Evolutionary conservation across 2,329 filamentous ascomycete species (phyloP), one percentile per base, ranked within the genome.

Genomic region (Apiospora marii): DNA sequence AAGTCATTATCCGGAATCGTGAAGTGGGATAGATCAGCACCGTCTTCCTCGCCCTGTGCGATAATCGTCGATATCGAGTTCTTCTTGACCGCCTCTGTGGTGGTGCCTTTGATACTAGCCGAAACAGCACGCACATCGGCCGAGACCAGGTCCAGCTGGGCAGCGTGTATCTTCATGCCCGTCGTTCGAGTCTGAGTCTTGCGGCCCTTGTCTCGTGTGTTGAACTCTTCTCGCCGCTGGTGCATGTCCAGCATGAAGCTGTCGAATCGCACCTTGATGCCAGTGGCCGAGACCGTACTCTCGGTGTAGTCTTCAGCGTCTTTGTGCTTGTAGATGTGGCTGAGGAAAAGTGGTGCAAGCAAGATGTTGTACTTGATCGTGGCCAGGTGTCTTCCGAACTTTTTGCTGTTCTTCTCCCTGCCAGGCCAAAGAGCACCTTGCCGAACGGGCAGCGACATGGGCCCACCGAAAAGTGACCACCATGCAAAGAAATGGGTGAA

Each of bases 401-500:
- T 99, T 85, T 99, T 99, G 86, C 94, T 98, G 67, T 94, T 96
- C 86, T 98, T 98, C 77, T 98, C 96, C 34, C 95, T 89, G 0
- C 94, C 95, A 7, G 95, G 96, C 91, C 95, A 99, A 3, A 99
- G 87, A 67, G 90, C 89, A 22, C 96, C 96, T 84, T 99, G 97
- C 0, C 96, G 94, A 72, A 99, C 93, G 14, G 96, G 97, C 41
- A 99, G 87, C 14, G 96, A 97, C 92, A 98, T 95, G 12, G 96
- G 93, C 1, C 96, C 95, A 12, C 95, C 95, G 82, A 99, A 99
- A 76, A 98, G 91, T 0, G 93, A 96, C 95, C 95, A 98, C 96
- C 96, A 99, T 72, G 92, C 91, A 84, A 95, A 98, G 86, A 99
- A 99, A 81, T 99, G 96, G 0, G 96, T 98, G 81, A 99, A 99